Percentiles rank a stretch among this genome's conserved stretches.
Conservation (phyloP, 192 early-diverging fungal genomes). For the Podila epigama region DNA sequence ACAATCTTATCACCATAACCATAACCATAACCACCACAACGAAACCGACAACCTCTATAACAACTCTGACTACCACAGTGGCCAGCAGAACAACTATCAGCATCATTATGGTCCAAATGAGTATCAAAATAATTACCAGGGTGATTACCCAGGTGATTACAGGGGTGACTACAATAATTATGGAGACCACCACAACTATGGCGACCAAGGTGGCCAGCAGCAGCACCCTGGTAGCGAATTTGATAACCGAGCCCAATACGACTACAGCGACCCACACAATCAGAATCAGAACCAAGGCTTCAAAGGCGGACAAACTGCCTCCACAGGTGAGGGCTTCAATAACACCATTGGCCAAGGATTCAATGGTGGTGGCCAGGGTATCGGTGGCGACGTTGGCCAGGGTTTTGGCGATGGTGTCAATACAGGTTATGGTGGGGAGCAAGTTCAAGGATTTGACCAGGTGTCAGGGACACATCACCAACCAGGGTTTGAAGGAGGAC, state of each 20-base stretch:
- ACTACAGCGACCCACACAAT: background rate
- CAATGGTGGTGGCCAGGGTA: background rate
- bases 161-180: no score
- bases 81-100: background rate
- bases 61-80: background rate
- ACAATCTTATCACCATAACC: background rate
- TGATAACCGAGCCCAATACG: no score
- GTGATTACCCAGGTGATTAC: no score
- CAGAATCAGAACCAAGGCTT: background rate
- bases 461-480: background rate
- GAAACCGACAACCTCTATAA: background rate
- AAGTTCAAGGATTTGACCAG: constrained; percentile 9
- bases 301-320: no score
- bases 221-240: background rate
- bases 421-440: constrained; percentile 3
- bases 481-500: background rate
- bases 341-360: no score
- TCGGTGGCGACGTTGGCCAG: background rate
- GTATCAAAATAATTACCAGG: no score
- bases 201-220: background rate
- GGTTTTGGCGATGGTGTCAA: background rate
- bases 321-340: no score
- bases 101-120: no score
- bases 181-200: background rate
- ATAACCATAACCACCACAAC: constrained; percentile 5